phyloP scores from a whole-genome alignment of 2,329 filamentous ascomycete species.

The Peltaster fructicola region DNA sequence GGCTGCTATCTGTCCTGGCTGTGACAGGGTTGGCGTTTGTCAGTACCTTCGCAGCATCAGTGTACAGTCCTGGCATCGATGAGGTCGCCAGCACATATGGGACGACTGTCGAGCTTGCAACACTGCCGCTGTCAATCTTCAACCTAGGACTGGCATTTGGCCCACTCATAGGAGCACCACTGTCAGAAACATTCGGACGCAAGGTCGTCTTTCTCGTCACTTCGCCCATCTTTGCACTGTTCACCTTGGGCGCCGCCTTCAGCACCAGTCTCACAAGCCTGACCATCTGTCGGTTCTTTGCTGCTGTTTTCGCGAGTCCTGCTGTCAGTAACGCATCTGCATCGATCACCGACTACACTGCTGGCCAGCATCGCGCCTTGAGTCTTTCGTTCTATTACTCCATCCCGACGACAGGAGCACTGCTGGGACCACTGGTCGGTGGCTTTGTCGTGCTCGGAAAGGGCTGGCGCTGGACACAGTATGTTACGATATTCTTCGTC shows the following conservation, averaged over 20 bases:
- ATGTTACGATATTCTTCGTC: conserved; percentile 16
- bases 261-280: conserved; percentile 9
- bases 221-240: conserved; percentile 19
- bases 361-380: conserved; percentile 12
- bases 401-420: conserved; percentile 11
- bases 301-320: conserved; percentile 25
- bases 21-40: conserved; percentile 16
- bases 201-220: conserved; percentile 20
- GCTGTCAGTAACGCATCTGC: conserved; percentile 15
- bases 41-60: conserved; percentile 15
- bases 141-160: conserved; percentile 22
- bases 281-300: conserved; percentile 26
- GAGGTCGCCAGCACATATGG: conserved; percentile 11
- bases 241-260: conserved; percentile 18
- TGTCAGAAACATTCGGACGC: conserved; percentile 21
- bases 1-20: conserved; percentile 11
- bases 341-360: conserved; percentile 17
- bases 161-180: conserved; percentile 19
- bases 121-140: conserved; percentile 21
- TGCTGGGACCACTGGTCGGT: conserved; percentile 22
- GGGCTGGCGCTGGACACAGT: conserved; percentile 21
- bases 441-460: conserved; percentile 14
- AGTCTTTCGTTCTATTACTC: conserved; percentile 11
- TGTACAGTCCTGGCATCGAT: conserved; percentile 14
- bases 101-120: conserved; percentile 15